Evolutionary conservation across 2,329 filamentous ascomycete species (phyloP).

Genomic region (Trichoderma atrobrunneum): DNA sequence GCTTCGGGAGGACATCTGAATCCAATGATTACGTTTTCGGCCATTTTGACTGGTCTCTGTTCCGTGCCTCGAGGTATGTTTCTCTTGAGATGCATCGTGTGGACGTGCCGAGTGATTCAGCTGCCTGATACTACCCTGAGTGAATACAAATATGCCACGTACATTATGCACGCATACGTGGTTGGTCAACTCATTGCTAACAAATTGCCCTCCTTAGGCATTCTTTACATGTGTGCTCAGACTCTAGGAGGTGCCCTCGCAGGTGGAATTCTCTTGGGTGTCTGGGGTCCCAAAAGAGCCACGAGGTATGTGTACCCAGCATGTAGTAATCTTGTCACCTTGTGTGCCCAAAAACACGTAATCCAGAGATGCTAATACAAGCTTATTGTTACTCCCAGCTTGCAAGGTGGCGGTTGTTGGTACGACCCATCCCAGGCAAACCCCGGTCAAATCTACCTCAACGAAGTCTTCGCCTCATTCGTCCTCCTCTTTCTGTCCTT

Average conservation of each 20-base stretch:
- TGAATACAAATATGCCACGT: neutral
- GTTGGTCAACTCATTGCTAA: neutral
- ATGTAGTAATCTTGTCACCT: neutral
- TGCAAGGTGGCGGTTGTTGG: slow-evolving; percentile 38
- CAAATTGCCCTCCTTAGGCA: slow-evolving; percentile 24
- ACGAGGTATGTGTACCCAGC: slow-evolving; percentile 24
- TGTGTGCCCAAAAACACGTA: neutral
- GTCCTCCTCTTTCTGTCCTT: slow-evolving; percentile 43
- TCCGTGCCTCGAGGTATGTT: slow-evolving; percentile 42
- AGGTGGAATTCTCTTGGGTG: slow-evolving; percentile 41
- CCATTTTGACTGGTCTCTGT: slow-evolving; percentile 49
- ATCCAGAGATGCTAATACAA: neutral
- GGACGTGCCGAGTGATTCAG: neutral
- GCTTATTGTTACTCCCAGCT: neutral
- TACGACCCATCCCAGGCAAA: slow-evolving; percentile 36
- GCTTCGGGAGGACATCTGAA: slow-evolving; percentile 53
- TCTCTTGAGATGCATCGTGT: neutral
- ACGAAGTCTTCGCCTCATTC: slow-evolving; percentile 44
- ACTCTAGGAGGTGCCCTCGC: slow-evolving; percentile 43
- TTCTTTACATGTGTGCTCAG: slow-evolving; percentile 48
- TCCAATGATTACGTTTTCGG: slow-evolving; percentile 51
- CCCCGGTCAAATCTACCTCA: slow-evolving; percentile 41
- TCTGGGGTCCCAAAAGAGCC: slow-evolving; percentile 32
- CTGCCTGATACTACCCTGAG: neutral
- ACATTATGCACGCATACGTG: neutral